phyloP scores from a whole-genome alignment of 495 filamentous ascomycete species.

The Penicillium cosmopolitanum region DNA sequence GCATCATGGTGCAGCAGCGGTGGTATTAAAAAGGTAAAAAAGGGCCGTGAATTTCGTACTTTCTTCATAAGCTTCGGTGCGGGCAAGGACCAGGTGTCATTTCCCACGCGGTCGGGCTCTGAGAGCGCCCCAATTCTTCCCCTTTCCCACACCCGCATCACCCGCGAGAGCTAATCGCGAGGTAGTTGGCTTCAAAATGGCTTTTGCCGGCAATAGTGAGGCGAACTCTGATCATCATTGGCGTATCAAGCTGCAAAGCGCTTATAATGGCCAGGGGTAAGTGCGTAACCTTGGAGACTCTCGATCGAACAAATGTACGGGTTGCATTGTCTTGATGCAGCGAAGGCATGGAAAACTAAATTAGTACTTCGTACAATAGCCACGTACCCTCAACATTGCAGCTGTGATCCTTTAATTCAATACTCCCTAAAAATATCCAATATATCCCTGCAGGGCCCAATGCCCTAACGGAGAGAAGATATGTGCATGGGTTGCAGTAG shows the following conservation, averaged over 20 bases:
- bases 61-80: neutral
- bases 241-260: slow-evolving; percentile 11
- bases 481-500: slow-evolving; percentile 14
- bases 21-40: slow-evolving; percentile 5
- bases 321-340: slow-evolving; percentile 4
- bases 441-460: neutral
- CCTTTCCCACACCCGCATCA: slow-evolving; percentile 20
- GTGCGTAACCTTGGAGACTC: neutral
- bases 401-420: slow-evolving; percentile 2
- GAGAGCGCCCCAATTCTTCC: slow-evolving; percentile 6
- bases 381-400: neutral
- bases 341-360: neutral
- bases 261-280: slow-evolving; percentile 5
- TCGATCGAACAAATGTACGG: slow-evolving; percentile 2
- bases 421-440: neutral
- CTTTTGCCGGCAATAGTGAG: neutral
- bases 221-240: slow-evolving; percentile 5
- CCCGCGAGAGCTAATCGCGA: slow-evolving; percentile 17
- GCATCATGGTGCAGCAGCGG: slow-evolving; percentile 8
- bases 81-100: slow-evolving; percentile 31
- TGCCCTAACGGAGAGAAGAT: slow-evolving; percentile 2
- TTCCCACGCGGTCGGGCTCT: slow-evolving; percentile 24
- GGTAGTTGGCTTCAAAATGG: neutral
- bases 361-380: neutral
- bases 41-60: slow-evolving; percentile 1